These are phyloP conservation scores for Cladosporium sp. DNA, from an alignment of 2,329 filamentous ascomycete genomes.

Conservation along the genomic window DNA sequence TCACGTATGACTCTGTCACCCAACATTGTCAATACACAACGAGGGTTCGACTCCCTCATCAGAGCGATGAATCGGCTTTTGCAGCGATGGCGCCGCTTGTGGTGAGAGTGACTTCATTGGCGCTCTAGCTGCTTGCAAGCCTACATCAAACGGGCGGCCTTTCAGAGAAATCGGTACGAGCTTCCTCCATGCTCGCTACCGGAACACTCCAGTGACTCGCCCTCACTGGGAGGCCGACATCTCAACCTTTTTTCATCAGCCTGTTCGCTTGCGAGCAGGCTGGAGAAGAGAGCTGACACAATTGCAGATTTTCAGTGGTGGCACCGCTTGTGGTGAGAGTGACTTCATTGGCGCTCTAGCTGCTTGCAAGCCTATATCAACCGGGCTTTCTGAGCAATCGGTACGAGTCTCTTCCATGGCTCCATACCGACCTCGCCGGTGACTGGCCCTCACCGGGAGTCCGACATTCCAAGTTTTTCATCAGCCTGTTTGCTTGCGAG, in stretches of 20 bases:
- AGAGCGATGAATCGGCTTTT: neutral
- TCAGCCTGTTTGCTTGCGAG: neutral
- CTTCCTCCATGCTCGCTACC: too few relatives aligned
- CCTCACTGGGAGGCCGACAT: neutral
- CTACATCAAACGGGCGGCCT: too few relatives aligned
- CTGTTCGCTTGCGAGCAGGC: neutral
- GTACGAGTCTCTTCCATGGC: too few relatives aligned
- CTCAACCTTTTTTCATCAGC: neutral
- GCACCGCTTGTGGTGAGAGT: neutral
- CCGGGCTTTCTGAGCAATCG: too few relatives aligned
- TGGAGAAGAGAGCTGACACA: neutral
- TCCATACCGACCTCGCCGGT: too few relatives aligned
- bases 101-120: neutral
- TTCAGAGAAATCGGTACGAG: too few relatives aligned
- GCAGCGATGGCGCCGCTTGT: neutral
- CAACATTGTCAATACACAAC: neutral
- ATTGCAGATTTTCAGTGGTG: too few relatives aligned
- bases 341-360: neutral
- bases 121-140: neutral
- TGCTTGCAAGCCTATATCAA: too few relatives aligned
- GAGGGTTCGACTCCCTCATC: neutral
- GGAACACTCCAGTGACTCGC: neutral
- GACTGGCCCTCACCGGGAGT: neutral
- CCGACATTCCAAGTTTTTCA: neutral
- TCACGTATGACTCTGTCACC: neutral